Base-by-base conservation (phyloP, 2,329 filamentous ascomycete genomes). In the Calonectria ilicicola region DNA sequence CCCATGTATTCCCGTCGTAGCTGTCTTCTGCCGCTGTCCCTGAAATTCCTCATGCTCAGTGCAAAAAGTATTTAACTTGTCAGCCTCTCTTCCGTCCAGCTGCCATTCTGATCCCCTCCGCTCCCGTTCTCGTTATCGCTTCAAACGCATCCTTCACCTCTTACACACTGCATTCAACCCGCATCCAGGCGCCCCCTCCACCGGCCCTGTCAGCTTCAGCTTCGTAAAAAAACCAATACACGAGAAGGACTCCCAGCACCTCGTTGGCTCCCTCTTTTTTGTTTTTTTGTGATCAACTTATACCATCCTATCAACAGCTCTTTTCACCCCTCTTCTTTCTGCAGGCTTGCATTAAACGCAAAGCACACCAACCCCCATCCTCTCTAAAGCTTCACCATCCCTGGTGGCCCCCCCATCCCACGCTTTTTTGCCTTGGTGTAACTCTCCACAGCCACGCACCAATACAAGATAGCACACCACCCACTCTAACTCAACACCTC, bases 51-150 rank as follows among this genome's bases (percentile, higher is more conserved):
- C 49, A 58, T 44, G 8, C 47, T 51, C 35, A 5, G 9, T 56
- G 40, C 32, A 58, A 72, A 72, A 72, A 67, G 15, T 72, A 72
- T 72, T 64, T 72, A 72, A 72, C 56, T 40, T 67, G 64, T 67
- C 69, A 46, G 65, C 64, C 29, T 72, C 69, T 72, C 65, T 40
- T 47, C 47, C 65, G 19, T 49, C 42, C 56, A 44, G 15, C 42
- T 26, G 21, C 38, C 67, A 42, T 62, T 65, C 40, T 70, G 27
- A 17, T 62, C 40, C 29, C 29, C 65, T 62, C 53, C 42, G 44
- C 53, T 62, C 65, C n/a, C 29, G 26, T 32, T 47, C 12, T 26
- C n/a, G 35, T 19, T 56, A 67, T 51, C 51, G 44, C 49, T 60
- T 49, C 38, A 60, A 29, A 7, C 15, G 27, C 53, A 15, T 35